phyloP scores from a whole-genome alignment of 805 yeast genomes.

The Candida parachauliodes region DNA sequence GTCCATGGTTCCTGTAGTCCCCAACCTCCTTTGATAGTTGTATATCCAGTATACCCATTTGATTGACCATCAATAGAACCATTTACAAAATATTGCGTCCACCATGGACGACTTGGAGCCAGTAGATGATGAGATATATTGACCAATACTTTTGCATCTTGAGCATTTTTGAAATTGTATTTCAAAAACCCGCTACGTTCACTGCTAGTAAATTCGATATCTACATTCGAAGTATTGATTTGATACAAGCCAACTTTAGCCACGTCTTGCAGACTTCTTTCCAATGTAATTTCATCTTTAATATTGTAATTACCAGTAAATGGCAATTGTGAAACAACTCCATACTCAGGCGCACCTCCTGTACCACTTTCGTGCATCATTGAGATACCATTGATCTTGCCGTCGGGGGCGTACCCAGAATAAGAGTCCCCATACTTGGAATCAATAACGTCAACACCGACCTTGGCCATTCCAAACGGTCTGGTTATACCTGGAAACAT shows the following conservation, averaged over 20 bases:
- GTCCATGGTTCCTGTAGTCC: slow-evolving; percentile 25
- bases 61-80: slow-evolving; percentile 16
- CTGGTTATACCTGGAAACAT: slow-evolving; percentile 33
- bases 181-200: slow-evolving; percentile 23
- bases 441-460: slow-evolving; percentile 29
- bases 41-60: slow-evolving; percentile 21
- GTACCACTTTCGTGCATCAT: slow-evolving; percentile 39
- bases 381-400: slow-evolving; percentile 27
- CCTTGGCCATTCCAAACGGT: slow-evolving; percentile 36
- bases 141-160: slow-evolving; percentile 16
- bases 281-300: slow-evolving; percentile 11
- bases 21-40: slow-evolving; percentile 29
- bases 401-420: slow-evolving; percentile 31
- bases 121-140: slow-evolving; percentile 26
- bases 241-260: slow-evolving; percentile 24
- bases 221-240: slow-evolving; percentile 17
- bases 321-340: slow-evolving; percentile 30
- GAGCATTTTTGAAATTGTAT: slow-evolving; percentile 17
- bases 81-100: slow-evolving; percentile 28
- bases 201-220: slow-evolving; percentile 24
- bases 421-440: slow-evolving; percentile 23
- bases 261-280: slow-evolving; percentile 15
- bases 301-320: slow-evolving; percentile 15
- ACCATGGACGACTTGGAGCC: slow-evolving; percentile 25
- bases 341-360: slow-evolving; percentile 38